These are phyloP conservation scores for Suhomyces sp. DNA, from an alignment of 805 yeast genomes.

Conservation along the genomic window DNA sequence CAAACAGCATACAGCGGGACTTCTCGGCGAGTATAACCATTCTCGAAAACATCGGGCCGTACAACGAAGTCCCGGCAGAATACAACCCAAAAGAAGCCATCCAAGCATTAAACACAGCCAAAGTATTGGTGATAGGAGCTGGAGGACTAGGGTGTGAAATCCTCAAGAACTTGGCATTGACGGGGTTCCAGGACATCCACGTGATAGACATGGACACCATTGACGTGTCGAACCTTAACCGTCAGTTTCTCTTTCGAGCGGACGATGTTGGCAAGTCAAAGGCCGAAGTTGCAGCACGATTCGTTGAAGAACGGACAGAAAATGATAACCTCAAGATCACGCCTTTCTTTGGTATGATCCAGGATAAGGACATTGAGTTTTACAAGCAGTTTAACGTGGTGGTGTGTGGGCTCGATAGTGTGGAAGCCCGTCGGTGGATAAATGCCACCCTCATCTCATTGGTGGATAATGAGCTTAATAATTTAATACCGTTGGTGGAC, in stretches of 20 bases:
- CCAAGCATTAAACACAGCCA: slow-evolving; percentile 20
- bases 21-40: slow-evolving; percentile 19
- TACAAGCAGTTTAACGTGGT: slow-evolving; percentile 69
- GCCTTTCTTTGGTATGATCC: slow-evolving; percentile 64
- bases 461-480: slow-evolving; percentile 47
- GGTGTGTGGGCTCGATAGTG: slow-evolving; percentile 84
- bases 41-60: slow-evolving; percentile 35
- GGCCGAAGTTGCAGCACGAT: slow-evolving; percentile 63
- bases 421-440: slow-evolving; percentile 90
- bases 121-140: slow-evolving; percentile 61
- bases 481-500: slow-evolving; percentile 60
- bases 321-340: slow-evolving; percentile 41
- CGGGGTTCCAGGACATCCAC: slow-evolving; percentile 65
- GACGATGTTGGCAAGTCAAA: slow-evolving; percentile 65
- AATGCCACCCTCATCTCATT: slow-evolving; percentile 65
- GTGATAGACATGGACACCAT: slow-evolving; percentile 84
- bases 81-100: slow-evolving; percentile 24
- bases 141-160: slow-evolving; percentile 87
- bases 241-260: slow-evolving; percentile 69
- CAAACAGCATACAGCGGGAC: too few relatives aligned
- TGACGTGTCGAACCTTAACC: slow-evolving; percentile 70
- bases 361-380: slow-evolving; percentile 56
- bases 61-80: slow-evolving; percentile 38
- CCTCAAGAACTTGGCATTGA: slow-evolving; percentile 63
- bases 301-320: slow-evolving; percentile 47